Base-by-base conservation (phyloP, 164 flowering plant genomes). In the Umbilicus rupestris region DNA sequence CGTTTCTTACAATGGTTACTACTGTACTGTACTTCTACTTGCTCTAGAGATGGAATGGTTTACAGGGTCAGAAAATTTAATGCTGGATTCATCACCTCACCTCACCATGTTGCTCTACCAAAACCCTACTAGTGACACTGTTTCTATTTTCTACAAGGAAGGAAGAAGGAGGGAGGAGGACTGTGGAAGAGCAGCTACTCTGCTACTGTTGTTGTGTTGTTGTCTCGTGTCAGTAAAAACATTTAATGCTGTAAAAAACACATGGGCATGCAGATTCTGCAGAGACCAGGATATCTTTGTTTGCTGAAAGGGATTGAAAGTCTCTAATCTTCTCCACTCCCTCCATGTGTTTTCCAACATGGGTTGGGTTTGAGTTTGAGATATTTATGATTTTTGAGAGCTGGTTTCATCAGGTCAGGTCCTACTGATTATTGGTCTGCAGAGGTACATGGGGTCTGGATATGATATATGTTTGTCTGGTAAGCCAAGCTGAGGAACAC, bases 261-360 rank as follows among this genome's bases (percentile, higher is more conserved):
- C 59, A 52, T 52, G 59, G 59, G 59, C 59, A 14, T 55, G 60
- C 60, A 55, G 60, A 55, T 55, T 55, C 19, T 55, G 60, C 60
- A 55, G 60, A 55, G 60, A 12, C 15, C 58, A 52, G 33, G 16
- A 52, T 52, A 24, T 52, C 58, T 52, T 52, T 52, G 58, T 52
- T 52, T 52, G 58, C 11, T 52, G 58, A 52, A 52, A 52, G 24
- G n/a, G 58, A 52, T 52, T 52, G 58, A 52, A 50, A 24, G 24
- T 52, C 16, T 52, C 28, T 52, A 3, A 3, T 20, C 37, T 35
- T 35, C 7, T 35, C 37, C 37, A 35, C 37, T 35, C 37, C 37
- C 37, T 35, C 37, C 37, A 35, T 35, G 4, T 35, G 37, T 35
- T 35, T 35, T 35, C 37, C 7, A n/a, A 35, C 37, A 35, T 35